Base-by-base conservation (phyloP, 2,329 filamentous ascomycete species). In the Diplodia corticola region DNA sequence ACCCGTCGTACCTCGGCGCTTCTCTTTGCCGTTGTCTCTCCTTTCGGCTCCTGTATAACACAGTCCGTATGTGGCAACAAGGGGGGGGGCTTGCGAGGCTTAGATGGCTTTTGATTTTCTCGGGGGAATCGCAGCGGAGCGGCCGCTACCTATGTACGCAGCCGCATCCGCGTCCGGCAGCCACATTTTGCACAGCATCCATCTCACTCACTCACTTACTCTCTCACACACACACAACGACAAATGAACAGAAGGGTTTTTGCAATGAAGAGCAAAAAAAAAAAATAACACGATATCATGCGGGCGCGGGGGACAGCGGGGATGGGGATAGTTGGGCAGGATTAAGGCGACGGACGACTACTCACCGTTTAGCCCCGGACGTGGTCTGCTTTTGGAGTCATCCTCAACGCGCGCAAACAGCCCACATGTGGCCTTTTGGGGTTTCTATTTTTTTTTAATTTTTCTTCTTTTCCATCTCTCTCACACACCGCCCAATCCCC, bases 151-250 rank as follows among this genome's bases (percentile, higher is more conserved):
- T 49, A 61, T 64, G 49, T 54, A 64, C 35, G 33, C 28, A 53
- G 61, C 48, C 61, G 49, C 61, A 30, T 64, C 61, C 61, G 61
- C 61, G 40, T n/a, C 40, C 61, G 61, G 44, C 48, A 50, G 57
- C 57, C 57, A 61, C 57, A 30, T 49, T 49, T 60, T 46, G 55
- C 35, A 46, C 35, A 3, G 22, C 33, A 17, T 17, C 12, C 33
- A 35, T 35, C 33, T n/a, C n/a, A n/a, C n/a, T 37, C 35, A 4
- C 35, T 37, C 33, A 3, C 13, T 35, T 9, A 3, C 12, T 37
- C 35, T 37, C 35, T 37, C 35, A 4, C 9, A 9, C 35, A n/a
- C 17, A 6, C 17, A 9, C 17, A 44, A 35, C 33, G 12, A 10
- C 10, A 12, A 13, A 6, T 9, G 30, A 33, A 9, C 30, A 33